Base-by-base conservation (phyloP, 1,139 yeast genomes). In the Nakaseomyces nivariensis region DNA sequence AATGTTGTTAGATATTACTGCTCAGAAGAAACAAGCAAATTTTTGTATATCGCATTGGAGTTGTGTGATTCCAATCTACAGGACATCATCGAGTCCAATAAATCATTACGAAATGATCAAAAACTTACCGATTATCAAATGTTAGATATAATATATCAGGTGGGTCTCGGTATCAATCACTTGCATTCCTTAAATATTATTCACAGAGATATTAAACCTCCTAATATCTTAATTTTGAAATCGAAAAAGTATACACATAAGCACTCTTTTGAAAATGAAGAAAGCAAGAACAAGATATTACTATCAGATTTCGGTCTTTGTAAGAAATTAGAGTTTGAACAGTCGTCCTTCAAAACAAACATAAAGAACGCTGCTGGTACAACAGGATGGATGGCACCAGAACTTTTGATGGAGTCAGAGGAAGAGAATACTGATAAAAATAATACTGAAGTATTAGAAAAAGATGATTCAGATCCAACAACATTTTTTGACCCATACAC, bases 311-410 rank as follows among this genome's bases (percentile, higher is more conserved):
- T 92, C 71, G 99, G 99, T 0, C 75, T 92, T 27, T 92, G 98
- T 67, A 90, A 92, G 63, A 86, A 85, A 62, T 70, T 92, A 49
- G 98, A 92, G 55, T 80, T 82, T 17, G 97, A 89, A 58, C 97
- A 92, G 66, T 85, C 96, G 1, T 87, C 96, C 6, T 92, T 92
- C 66, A 77, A 92, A 56, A 95, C 97, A 0, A 90, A 96, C 0
- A 85, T 95, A 0, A 82, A 92, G 0, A 85, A 88, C 61, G 95
- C 95, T 9, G 96, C 97, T 0, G 99, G 99, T 2, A 92, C 98
- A 0, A 79, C 92, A 6, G 99, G 99, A 1, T 92, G 98, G 98
- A 77, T 97, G 58, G 97, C 98, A 0, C 98, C 98, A 0, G 99
- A 92, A 63, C 71, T 92, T 37, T 69, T 87, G 42, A 41, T 43